Conservation (phyloP, 2,329 filamentous ascomycete genomes). For the Aureobasidium zeae region DNA sequence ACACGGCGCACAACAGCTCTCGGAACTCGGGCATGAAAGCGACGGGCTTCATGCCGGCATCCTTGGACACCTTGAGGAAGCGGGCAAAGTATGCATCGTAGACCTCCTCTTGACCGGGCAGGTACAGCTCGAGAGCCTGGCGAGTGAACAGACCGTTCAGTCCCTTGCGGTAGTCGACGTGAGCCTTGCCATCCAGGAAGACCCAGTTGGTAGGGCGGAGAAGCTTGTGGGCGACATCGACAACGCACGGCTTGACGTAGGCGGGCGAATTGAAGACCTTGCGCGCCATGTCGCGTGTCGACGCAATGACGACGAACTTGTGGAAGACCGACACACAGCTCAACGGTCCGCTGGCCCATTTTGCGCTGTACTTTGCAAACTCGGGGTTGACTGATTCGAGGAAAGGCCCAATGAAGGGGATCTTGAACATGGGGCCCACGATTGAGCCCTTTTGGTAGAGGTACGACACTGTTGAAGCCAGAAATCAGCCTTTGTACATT, state of each 20-base stretch:
- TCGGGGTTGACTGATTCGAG: constrained; percentile 84
- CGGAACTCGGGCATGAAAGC: constrained; percentile 90
- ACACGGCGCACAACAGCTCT: constrained; percentile 88
- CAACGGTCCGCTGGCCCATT: constrained; percentile 84
- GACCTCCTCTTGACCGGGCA: constrained; percentile 85
- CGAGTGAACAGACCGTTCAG: constrained; percentile 91
- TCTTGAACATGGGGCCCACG: constrained; percentile 39
- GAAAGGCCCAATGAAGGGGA: constrained; percentile 71
- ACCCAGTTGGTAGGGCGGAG: constrained; percentile 92
- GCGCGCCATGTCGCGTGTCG: constrained; percentile 85
- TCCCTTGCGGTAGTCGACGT: constrained; percentile 95
- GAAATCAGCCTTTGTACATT: constrained; percentile 19
- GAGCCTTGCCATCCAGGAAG: constrained; percentile 87
- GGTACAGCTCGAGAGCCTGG: constrained; percentile 74
- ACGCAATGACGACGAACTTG: constrained; percentile 99
- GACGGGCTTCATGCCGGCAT: constrained; percentile 61
- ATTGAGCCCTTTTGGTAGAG: constrained; percentile 39
- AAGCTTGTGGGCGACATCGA: constrained; percentile 88
- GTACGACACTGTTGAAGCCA: constrained; percentile 38
- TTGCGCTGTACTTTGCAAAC: constrained; percentile 81
- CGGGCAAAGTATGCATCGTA: constrained; percentile 78
- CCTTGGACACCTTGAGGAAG: constrained; percentile 63
- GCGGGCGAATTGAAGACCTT: constrained; percentile 92
- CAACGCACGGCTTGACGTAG: constrained; percentile 92
- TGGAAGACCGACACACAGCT: constrained; percentile 99